Percentiles rank a stretch among this genome's conserved stretches.
Conservation (phyloP, 352 stramenopile species). For the Halophytophthora polymorphica region DNA sequence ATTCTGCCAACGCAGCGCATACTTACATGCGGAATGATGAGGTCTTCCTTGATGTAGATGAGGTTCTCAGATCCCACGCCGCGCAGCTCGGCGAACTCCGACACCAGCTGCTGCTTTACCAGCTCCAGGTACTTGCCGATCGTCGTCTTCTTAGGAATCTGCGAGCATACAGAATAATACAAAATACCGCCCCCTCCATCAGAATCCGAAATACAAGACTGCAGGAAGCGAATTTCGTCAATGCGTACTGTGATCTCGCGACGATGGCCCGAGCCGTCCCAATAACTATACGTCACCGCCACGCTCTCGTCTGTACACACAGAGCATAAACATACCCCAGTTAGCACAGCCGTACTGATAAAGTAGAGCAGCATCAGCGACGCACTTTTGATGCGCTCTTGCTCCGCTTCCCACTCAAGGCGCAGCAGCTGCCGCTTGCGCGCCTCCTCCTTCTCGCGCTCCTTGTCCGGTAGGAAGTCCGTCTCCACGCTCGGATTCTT, state of each 20-base stretch:
- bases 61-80: conserved; percentile 92
- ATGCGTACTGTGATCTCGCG: conserved; percentile 78
- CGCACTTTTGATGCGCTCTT: conserved; percentile 93
- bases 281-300: conserved; percentile 98
- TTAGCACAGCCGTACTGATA: background rate
- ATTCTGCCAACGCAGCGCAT: background rate
- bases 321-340: background rate
- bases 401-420: conserved; percentile 90
- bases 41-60: conserved; percentile 98
- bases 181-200: conserved; percentile 2
- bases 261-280: conserved; percentile 96
- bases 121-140: conserved; percentile 87
- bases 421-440: conserved; percentile 80
- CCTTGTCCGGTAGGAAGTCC: conserved; percentile 93
- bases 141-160: conserved; percentile 91
- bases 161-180: background rate
- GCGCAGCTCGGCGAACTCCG: conserved; percentile 92
- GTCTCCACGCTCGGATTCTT: conserved; percentile 95
- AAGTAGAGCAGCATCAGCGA: background rate
- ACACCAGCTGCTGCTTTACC: conserved; percentile 86
- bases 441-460: conserved; percentile 84
- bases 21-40: conserved; percentile 95
- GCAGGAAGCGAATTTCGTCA: background rate
- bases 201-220: background rate
- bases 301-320: conserved; percentile 77